phyloP scores from a whole-genome alignment of 31 red algal species.

The Endocladia muricata region DNA sequence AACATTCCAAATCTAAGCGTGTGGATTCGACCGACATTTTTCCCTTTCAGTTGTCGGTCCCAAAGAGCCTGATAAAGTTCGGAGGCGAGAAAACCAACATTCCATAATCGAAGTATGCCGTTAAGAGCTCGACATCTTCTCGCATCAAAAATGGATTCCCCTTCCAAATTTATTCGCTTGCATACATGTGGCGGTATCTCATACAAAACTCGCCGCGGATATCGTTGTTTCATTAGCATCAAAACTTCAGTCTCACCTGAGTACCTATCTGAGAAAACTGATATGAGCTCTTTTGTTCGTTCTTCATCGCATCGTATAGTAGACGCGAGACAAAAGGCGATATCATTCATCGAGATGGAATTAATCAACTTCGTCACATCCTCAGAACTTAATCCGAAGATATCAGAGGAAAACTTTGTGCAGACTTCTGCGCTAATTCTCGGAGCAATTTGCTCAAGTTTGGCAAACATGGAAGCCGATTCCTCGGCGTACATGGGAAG shows the following conservation, averaged over 20 bases:
- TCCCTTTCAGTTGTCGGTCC: neutral
- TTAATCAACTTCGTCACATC: neutral
- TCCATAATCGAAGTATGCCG: constrained; percentile 20
- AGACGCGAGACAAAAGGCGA: constrained; percentile 14
- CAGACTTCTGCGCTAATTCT: neutral
- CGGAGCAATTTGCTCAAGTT: neutral
- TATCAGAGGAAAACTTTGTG: constrained; percentile 2
- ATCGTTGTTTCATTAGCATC: neutral
- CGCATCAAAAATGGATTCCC: no score
- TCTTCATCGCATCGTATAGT: constrained; percentile 3
- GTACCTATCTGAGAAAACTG: neutral
- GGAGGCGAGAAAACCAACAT: constrained; percentile 19
- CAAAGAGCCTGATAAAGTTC: constrained; percentile 35
- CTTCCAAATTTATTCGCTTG: no score
- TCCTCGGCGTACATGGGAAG: constrained; percentile 15
- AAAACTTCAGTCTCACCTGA: neutral
- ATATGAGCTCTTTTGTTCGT: neutral
- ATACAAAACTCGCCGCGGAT: no score
- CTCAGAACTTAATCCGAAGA: neutral
- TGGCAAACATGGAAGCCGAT: neutral
- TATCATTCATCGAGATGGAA: neutral
- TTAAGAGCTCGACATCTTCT: no score
- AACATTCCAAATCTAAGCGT: constrained; percentile 19
- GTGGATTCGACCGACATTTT: neutral
- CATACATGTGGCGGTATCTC: no score